phyloP scores from a whole-genome alignment of 129 eudicot species.

The Oenanthe sinensis region DNA sequence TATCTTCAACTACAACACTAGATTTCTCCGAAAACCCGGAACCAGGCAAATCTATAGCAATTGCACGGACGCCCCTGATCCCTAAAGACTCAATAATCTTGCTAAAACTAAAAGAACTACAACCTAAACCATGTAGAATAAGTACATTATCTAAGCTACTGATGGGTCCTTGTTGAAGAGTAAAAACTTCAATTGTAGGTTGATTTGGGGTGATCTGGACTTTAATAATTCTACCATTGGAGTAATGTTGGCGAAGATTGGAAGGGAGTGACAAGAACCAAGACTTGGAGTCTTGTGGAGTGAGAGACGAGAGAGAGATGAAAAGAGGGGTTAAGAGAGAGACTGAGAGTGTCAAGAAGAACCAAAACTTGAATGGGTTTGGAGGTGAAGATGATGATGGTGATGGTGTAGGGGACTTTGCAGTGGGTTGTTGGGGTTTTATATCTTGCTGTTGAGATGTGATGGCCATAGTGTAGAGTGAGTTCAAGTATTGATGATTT shows the following conservation, averaged over 20 bases:
- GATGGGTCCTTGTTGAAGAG: constrained; percentile 45
- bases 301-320: constrained; percentile 40
- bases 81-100: constrained; percentile 39
- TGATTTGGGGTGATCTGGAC: constrained; percentile 48
- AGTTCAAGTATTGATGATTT: background rate
- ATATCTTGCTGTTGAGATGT: constrained; percentile 41
- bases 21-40: constrained; percentile 82
- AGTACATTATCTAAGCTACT: constrained; percentile 37
- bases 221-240: constrained; percentile 59
- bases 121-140: constrained; percentile 67
- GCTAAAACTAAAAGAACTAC: constrained; percentile 55
- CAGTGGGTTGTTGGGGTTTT: constrained; percentile 12
- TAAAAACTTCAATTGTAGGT: constrained; percentile 59
- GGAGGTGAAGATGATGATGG: constrained; percentile 16
- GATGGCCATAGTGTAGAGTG: constrained; percentile 44
- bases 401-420: constrained; percentile 13
- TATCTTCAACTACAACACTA: constrained; percentile 39
- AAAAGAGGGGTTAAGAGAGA: constrained; percentile 52
- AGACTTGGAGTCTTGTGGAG: constrained; percentile 58
- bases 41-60: constrained; percentile 74
- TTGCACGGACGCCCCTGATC: constrained; percentile 30
- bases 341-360: constrained; percentile 61
- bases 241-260: constrained; percentile 49
- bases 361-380: constrained; percentile 83
- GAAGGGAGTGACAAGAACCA: constrained; percentile 75